These are phyloP conservation scores for Mychonastes homosphaera DNA, from an alignment of 139 green algal species.

Conservation along the genomic window DNA sequence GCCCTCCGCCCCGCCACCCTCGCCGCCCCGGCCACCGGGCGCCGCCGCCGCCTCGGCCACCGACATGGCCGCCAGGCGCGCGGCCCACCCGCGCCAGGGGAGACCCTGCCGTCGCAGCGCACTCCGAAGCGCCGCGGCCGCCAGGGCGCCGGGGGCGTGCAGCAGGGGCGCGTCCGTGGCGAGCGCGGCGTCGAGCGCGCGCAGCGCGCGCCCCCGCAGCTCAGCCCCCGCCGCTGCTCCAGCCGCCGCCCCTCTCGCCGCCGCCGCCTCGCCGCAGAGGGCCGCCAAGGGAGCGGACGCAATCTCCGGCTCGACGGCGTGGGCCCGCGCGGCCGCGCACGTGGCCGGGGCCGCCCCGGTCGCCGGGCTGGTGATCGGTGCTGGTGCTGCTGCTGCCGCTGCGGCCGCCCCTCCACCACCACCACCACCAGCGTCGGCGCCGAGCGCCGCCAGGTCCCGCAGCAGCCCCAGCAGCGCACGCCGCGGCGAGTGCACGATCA, in stretches of 20 bases:
- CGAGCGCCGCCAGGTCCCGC: not conserved
- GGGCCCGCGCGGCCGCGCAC: not conserved
- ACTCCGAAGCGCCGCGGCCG: constrained; percentile 36
- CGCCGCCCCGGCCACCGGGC: not conserved
- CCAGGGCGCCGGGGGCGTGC: constrained; percentile 45
- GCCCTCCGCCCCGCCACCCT: not conserved
- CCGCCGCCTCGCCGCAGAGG: not conserved
- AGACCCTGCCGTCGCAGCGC: constrained; percentile 15
- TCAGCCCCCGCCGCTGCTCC: not conserved
- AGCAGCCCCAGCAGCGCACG: constrained; percentile 46
- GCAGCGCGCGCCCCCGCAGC: not conserved
- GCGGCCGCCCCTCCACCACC: too few relatives aligned
- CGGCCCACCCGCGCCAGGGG: not conserved
- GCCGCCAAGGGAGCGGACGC: constrained; percentile 1
- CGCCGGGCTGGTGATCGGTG: not conserved
- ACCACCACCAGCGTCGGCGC: not conserved
- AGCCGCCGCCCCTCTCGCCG: constrained; percentile 12
- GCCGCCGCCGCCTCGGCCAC: not conserved
- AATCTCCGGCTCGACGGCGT: not conserved
- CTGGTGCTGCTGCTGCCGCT: too few relatives aligned
- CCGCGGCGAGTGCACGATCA: constrained; percentile 64
- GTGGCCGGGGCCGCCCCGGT: not conserved
- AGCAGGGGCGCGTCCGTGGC: constrained; percentile 66
- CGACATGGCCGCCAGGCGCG: not conserved
- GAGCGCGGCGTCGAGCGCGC: constrained; percentile 50